Percentiles rank a stretch among this genome's conserved stretches.
Evolutionary conservation across 2,329 filamentous ascomycete species (phyloP).

Genomic region (Apiospora aurea): DNA sequence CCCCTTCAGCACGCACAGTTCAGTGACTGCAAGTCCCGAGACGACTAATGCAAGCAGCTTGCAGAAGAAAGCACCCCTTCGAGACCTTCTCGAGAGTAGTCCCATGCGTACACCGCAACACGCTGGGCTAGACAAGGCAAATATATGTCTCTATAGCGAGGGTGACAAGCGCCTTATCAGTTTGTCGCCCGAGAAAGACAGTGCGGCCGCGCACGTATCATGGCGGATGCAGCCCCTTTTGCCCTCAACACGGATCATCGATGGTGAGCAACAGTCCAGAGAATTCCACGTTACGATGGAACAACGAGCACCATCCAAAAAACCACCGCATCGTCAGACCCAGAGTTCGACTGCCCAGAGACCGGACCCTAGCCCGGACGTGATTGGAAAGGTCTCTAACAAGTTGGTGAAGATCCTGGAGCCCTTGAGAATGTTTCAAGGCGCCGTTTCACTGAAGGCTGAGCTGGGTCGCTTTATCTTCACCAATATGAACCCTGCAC

Average conservation of each 20-base stretch:
- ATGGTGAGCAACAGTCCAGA: neutral
- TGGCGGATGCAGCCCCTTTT: conserved; percentile 14
- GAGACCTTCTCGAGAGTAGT: neutral
- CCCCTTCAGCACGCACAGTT: neutral
- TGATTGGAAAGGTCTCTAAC: conserved; percentile 23
- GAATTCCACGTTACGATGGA: conserved; percentile 8
- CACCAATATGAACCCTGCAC: neutral
- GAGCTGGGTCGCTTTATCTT: conserved; percentile 27
- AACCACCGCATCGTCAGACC: neutral
- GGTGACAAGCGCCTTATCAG: neutral
- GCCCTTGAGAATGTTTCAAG: conserved; percentile 27
- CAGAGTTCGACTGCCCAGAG: neutral
- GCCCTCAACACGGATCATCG: neutral
- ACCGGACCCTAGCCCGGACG: neutral
- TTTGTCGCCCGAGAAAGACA: conserved; percentile 19
- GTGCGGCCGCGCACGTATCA: neutral
- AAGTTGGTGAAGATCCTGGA: conserved; percentile 24
- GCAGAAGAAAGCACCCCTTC: neutral
- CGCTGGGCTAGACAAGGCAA: neutral
- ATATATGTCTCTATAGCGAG: neutral
- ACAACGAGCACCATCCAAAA: conserved; percentile 1
- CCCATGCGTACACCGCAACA: neutral
- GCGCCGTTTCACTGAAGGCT: conserved; percentile 24
- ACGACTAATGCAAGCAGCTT: conserved; percentile 22
- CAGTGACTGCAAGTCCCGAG: conserved; percentile 22